Evolutionary conservation across 208 protist species (phyloP), one percentile per base, ranked within the genome.

Genomic region (Trypanosoma melophagium): DNA sequence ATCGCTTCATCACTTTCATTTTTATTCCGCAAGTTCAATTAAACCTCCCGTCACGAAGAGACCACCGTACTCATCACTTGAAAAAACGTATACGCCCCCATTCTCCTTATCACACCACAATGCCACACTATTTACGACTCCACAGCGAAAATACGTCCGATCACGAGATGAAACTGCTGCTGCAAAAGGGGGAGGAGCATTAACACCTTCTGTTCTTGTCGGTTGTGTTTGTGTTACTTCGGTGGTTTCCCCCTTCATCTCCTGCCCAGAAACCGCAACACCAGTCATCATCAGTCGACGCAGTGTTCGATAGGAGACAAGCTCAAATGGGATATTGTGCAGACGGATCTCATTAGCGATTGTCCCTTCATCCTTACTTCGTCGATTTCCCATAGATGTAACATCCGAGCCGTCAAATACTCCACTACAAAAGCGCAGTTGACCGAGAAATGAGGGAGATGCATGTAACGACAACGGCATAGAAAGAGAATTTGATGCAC

Each of bases 91-190:
- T 17, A 83, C 76, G 0, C 77, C 83, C 25, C 69, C 77, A 31
- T 76, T 75, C 14, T 59, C 52, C 4, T 49, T 51, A 40, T 87
- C 83, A n/a, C 51, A 76, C 65, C 71, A 81, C 60, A 80, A 61
- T 13, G 81, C 84, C 16, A 93, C 81, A 22, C 71, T 80, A 64
- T 93, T 93, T 19, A 93, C 81, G 9, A 87, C 87, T 24, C 86
- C 87, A 10, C 74, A 74, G 12, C 67, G 76, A 16, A 90, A 52
- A 2, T 41, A 57, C 19, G 52, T 55, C 35, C 21, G 31, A 4
- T 19, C 17, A 25, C 24, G 38, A 4, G 42, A 2, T 12, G 40
- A 5, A 5, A 12, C 3, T 10, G 42, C 9, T 2, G 53, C 8
- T 57, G 4, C 4, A 22, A 13, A 4, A 12, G 52, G 35, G 12